These are phyloP conservation scores for Glycine tomentella DNA, from an alignment of 306 rosid species.

Conservation along the genomic window DNA sequence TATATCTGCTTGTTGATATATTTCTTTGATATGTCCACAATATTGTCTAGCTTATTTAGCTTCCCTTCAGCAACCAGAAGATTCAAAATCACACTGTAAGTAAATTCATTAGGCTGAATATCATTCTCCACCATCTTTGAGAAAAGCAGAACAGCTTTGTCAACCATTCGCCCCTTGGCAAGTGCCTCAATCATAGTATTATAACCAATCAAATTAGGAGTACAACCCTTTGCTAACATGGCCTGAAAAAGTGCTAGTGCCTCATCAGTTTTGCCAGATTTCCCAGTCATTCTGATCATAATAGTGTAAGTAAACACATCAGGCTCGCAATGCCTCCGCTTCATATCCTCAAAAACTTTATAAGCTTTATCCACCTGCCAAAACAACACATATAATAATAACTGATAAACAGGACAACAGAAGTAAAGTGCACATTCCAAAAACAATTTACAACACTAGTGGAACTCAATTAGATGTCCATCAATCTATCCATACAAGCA, in stretches of 20 bases:
- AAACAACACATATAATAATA: slow-evolving; percentile 49
- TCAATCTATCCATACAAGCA: slow-evolving; percentile 32
- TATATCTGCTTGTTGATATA: slow-evolving; percentile 68
- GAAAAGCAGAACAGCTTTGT: slow-evolving; percentile 73
- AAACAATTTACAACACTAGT: slow-evolving; percentile 14
- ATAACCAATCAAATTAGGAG: slow-evolving; percentile 69
- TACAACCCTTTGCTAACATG: slow-evolving; percentile 72
- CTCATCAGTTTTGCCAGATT: slow-evolving; percentile 65
- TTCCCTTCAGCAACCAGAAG: slow-evolving; percentile 79
- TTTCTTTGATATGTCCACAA: slow-evolving; percentile 69
- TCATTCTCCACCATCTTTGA: slow-evolving; percentile 77
- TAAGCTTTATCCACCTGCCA: slow-evolving; percentile 75
- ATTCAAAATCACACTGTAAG: slow-evolving; percentile 74
- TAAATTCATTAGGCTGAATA: slow-evolving; percentile 86
- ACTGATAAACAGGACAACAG: slow-evolving; percentile 45
- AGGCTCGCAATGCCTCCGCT: slow-evolving; percentile 79
- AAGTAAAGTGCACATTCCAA: slow-evolving; percentile 10
- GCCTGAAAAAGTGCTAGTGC: slow-evolving; percentile 63
- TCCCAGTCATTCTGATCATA: slow-evolving; percentile 92
- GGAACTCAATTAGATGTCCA: slow-evolving; percentile 30
- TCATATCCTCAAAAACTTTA: slow-evolving; percentile 88
- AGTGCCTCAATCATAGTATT: slow-evolving; percentile 89
- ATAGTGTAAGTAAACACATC: slow-evolving; percentile 86
- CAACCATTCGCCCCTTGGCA: slow-evolving; percentile 78
- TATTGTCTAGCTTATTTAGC: slow-evolving; percentile 70